Percentiles rank a stretch among this genome's conserved stretches.
These are phyloP conservation scores for Guillardia theta DNA, from an alignment of 78 protist genomes.

Conservation along the genomic window DNA sequence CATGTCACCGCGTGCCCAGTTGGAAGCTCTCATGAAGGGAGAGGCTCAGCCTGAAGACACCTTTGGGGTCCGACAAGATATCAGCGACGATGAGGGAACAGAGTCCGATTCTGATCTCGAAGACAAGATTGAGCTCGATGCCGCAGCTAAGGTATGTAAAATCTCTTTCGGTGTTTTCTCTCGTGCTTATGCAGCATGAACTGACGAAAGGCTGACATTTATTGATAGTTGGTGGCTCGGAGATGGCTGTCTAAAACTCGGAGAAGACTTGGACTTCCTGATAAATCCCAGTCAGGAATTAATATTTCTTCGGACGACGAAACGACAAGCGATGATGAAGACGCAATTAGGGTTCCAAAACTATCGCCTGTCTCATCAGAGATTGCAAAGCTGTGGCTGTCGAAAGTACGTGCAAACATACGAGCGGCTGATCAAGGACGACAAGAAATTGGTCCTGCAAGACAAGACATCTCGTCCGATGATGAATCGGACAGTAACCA, in stretches of 20 bases:
- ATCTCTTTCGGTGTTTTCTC: too few species aligned
- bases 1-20: neutral
- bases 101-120: neutral
- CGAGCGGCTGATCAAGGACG: neutral
- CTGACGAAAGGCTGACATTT: too few species aligned
- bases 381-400: neutral
- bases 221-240: neutral
- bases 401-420: neutral
- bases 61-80: neutral
- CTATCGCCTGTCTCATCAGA: neutral
- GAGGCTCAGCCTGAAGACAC: neutral
- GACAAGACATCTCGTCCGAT: neutral
- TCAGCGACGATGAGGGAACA: neutral
- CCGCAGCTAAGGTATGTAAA: neutral
- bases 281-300: neutral
- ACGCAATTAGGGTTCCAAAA: neutral
- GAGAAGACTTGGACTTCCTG: neutral
- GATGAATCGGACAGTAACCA: neutral
- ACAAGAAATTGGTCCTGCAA: neutral
- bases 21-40: neutral
- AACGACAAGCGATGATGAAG: neutral
- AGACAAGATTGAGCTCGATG: neutral
- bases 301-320: neutral
- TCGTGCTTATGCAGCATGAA: too few species aligned
- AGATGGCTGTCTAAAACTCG: neutral